These are phyloP conservation scores for Trifolium subterraneum DNA, from an alignment of 306 rosid species.

Conservation along the genomic window DNA sequence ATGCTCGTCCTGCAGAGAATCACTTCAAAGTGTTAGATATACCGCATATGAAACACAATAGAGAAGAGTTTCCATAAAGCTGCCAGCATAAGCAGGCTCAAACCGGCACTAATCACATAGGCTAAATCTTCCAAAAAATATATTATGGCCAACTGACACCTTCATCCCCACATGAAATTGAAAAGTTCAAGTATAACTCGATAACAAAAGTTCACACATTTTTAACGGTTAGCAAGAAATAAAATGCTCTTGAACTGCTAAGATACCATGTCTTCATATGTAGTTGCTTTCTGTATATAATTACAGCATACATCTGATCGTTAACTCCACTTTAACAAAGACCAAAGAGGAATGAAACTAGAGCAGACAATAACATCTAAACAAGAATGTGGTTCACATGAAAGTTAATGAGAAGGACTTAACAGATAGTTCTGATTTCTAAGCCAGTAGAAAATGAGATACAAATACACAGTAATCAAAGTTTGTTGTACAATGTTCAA, in stretches of 20 bases:
- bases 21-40: conserved; percentile 39
- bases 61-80: conserved; percentile 22
- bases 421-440: conserved; percentile 13
- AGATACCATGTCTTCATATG: conserved; percentile 12
- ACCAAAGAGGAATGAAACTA: neutral
- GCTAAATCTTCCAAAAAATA: conserved; percentile 7
- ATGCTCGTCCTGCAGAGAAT: conserved; percentile 84
- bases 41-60: conserved; percentile 21
- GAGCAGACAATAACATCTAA: neutral
- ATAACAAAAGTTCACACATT: neutral
- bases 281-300: conserved; percentile 17
- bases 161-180: conserved; percentile 9
- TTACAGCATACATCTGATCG: conserved; percentile 14
- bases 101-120: conserved; percentile 20
- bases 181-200: neutral
- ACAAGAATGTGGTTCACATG: conserved; percentile 11
- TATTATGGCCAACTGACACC: conserved; percentile 21
- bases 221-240: conserved; percentile 4
- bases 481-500: conserved; percentile 1
- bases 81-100: conserved; percentile 28
- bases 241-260: conserved; percentile 1
- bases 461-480: neutral
- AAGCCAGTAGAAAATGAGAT: conserved; percentile 2
- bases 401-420: neutral
- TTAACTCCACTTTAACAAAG: neutral